These are phyloP conservation scores for Penicillium oxalicum DNA, from an alignment of 2,329 filamentous ascomycete genomes.

Conservation along the genomic window DNA sequence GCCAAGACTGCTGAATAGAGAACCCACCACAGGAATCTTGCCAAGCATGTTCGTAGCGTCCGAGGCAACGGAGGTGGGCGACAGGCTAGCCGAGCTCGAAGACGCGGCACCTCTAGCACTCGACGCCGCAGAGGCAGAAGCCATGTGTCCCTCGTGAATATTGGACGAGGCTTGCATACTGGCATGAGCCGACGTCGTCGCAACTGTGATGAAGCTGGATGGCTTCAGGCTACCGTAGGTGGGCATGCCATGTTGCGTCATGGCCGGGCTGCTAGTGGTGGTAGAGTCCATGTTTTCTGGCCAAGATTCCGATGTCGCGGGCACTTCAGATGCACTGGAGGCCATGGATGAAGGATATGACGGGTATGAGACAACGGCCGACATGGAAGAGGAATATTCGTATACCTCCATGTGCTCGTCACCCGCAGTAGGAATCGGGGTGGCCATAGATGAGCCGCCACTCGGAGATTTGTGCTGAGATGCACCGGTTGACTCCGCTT, in stretches of 20 bases:
- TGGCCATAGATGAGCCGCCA: no score
- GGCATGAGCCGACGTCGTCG: background rate
- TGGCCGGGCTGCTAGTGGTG: background rate
- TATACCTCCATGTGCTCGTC: background rate
- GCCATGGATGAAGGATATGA: background rate
- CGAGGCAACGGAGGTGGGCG: slow-evolving; percentile 3
- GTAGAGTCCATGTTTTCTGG: background rate
- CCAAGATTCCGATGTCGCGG: background rate
- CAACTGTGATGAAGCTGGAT: background rate
- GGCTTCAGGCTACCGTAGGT: background rate
- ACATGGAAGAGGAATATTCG: slow-evolving; percentile 1
- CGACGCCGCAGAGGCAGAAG: slow-evolving; percentile 1
- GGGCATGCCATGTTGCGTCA: background rate
- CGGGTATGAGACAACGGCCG: background rate
- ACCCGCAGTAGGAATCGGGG: no score
- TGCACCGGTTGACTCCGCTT: no score
- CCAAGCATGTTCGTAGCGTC: background rate
- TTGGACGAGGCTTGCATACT: background rate
- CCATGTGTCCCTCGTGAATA: slow-evolving; percentile 4
- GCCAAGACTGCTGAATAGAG: slow-evolving; percentile 2
- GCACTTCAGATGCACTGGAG: background rate
- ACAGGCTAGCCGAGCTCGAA: slow-evolving; percentile 8
- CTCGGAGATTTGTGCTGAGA: no score
- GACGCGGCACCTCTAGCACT: background rate
- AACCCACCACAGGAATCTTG: background rate